These are phyloP conservation scores for Colletotrichum sublineola DNA, from an alignment of 2,329 filamentous ascomycete genomes.

Conservation along the genomic window DNA sequence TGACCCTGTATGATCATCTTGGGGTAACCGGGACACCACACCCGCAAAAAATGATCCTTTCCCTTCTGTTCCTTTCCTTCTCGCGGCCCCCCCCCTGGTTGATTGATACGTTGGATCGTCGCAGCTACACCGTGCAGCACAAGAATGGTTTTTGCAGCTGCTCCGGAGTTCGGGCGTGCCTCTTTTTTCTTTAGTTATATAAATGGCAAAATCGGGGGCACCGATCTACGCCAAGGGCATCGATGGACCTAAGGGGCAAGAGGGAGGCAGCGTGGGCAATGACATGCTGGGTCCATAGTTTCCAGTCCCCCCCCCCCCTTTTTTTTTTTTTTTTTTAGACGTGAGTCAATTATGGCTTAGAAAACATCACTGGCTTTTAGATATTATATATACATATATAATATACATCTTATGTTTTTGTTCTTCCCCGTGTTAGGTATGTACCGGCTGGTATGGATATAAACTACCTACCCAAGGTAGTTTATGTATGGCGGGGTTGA, in stretches of 20 bases:
- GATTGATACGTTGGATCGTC: constrained; percentile 2
- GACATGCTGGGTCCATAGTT: constrained; percentile 22
- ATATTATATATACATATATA: no score
- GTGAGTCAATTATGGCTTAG: constrained; percentile 24
- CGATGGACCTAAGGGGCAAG: background rate
- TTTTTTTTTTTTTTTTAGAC: no score
- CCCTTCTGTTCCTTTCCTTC: constrained; percentile 2
- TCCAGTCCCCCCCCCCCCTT: constrained; percentile 14
- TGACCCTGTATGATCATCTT: constrained; percentile 23
- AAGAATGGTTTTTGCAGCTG: background rate
- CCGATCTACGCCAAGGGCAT: no score
- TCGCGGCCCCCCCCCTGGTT: background rate
- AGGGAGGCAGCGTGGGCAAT: background rate
- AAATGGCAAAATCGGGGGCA: background rate
- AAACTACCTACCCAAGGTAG: background rate
- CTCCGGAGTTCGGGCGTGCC: constrained; percentile 27
- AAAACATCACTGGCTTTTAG: background rate
- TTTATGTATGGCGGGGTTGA: constrained; percentile 9
- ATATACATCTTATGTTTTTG: no score
- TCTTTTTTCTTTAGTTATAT: background rate
- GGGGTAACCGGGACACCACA: background rate
- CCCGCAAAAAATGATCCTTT: background rate
- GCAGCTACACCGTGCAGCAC: constrained; percentile 10
- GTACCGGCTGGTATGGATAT: background rate
- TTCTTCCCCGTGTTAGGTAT: constrained; percentile 29